Base-by-base conservation (phyloP, 2,329 filamentous ascomycete genomes). In the Apiospora hydei region DNA sequence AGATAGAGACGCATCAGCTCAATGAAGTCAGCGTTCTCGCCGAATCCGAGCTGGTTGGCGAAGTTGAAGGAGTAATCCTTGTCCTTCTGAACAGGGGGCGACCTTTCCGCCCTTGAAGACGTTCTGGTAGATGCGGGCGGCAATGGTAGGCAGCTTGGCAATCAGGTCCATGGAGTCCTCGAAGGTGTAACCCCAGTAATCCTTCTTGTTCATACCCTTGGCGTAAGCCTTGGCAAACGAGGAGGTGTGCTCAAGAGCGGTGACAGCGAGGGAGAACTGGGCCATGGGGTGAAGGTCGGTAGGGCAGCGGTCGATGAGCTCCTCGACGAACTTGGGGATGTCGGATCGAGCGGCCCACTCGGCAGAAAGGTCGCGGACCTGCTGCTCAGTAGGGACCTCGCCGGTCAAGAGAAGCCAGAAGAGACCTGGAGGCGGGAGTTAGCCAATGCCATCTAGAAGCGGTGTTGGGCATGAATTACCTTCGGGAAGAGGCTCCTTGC, bases 41-140 rank as follows among this genome's bases (percentile, higher is more conserved):
- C 93, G 84, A 96, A 99, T 81, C 96, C 96, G 80, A 99, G 94
- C 91, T 98, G 95, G 92, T 98, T 98, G 86, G 96, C 95, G 84
- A 99, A 94, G 93, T 99, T 99, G 94, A 93, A 99, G 80, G 92
- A 90, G 89, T 98, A 99, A 84, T 99, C 96, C 93, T 98, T 96
- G 88, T 98, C 96, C 90, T 98, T 97, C 90, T 98, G 92, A 84
- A 98, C 91, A 71, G 95, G 84, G 84, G 74, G 94, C 94, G 78
- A 99, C 96, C 92, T 98, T 98, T 88, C 96, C 96, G 82, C 97
- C 96, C 92, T 98, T 98, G 94, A 97, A 99, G 84, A 98, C 93
- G 85, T 99, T 99, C 89, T 97, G 96, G 92, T 99, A 99, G 90
- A 99, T 99, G 88, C 95, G 94, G 76, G 96, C 89, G 76, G 96